Conservation (phyloP, 2,329 filamentous ascomycete genomes). For the Xylariomycetidae sp. region DNA sequence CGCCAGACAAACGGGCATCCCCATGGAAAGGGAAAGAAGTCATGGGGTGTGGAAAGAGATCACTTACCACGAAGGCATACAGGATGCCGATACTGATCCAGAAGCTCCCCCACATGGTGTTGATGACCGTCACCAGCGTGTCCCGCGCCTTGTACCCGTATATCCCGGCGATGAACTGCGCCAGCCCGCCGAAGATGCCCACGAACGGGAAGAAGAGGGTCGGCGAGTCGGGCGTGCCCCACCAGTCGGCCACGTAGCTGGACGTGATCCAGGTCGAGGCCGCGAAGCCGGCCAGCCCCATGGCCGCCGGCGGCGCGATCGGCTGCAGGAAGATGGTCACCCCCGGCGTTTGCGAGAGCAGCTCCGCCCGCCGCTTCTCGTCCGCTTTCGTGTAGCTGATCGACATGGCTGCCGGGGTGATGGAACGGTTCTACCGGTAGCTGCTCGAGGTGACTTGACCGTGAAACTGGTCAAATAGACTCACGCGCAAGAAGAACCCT, state of each 20-base stretch:
- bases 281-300: constrained; percentile 23
- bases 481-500: too few species aligned
- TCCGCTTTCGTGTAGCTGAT: not conserved
- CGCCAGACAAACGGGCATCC: too few species aligned
- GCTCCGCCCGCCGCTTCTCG: constrained; percentile 2
- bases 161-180: constrained; percentile 23
- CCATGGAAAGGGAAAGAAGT: not conserved
- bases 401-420: not conserved
- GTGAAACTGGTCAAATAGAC: not conserved
- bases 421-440: too few species aligned
- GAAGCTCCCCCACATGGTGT: constrained; percentile 8
- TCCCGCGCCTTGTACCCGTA: constrained; percentile 10
- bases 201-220: constrained; percentile 24
- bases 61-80: constrained; percentile 6
- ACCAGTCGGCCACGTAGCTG: constrained; percentile 14
- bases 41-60: not conserved
- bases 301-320: constrained; percentile 23
- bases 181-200: constrained; percentile 19
- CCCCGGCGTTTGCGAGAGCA: constrained; percentile 6
- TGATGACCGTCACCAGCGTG: constrained; percentile 7
- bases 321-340: constrained; percentile 21
- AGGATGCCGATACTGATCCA: constrained; percentile 8
- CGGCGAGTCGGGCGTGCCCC: constrained; percentile 15
- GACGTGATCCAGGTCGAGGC: constrained; percentile 22
- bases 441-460: too few species aligned